phyloP scores from a whole-genome alignment of 2,329 filamentous ascomycete genomes.

The Cercospora nicotianae region DNA sequence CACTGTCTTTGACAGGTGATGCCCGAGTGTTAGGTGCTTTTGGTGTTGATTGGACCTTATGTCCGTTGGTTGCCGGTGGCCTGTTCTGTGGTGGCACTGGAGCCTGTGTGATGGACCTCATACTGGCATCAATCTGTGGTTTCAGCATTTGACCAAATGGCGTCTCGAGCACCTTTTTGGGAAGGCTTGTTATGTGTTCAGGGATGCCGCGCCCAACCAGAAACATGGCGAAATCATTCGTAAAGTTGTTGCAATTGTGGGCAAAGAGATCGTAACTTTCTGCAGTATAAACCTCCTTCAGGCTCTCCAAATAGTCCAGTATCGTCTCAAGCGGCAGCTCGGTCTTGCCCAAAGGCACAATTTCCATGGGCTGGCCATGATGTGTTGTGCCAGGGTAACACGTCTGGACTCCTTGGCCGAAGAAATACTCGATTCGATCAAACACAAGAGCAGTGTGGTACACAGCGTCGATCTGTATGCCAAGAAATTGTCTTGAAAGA shows the following conservation, averaged over 20 bases:
- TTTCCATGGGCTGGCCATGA: conserved; percentile 79
- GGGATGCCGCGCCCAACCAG: conserved; percentile 86
- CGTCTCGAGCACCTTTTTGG: conserved; percentile 78
- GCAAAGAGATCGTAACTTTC: conserved; percentile 79
- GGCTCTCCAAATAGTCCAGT: conserved; percentile 80
- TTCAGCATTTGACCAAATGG: conserved; percentile 86
- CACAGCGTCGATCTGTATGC: conserved; percentile 79
- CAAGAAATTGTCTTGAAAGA: conserved; percentile 61
- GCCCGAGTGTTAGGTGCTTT: not conserved
- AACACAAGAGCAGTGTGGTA: conserved; percentile 93
- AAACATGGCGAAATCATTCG: conserved; percentile 87
- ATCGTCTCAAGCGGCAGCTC: conserved; percentile 78
- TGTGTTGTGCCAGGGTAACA: conserved; percentile 81
- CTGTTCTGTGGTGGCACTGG: conserved; percentile 45
- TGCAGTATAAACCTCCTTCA: conserved; percentile 78
- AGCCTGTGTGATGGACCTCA: conserved; percentile 63
- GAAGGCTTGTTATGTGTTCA: conserved; percentile 79
- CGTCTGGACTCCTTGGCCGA: conserved; percentile 81
- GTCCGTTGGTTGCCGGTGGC: conserved; percentile 18
- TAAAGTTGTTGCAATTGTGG: conserved; percentile 98
- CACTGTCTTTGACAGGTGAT: not conserved
- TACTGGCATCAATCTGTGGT: conserved; percentile 68
- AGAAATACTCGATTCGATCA: conserved; percentile 83
- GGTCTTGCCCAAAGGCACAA: conserved; percentile 72
- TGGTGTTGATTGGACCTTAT: not conserved